Evolutionary conservation across 1,284 basidiomycete genomes (phyloP), one percentile per base, ranked within the genome.

Genomic region (Papiliotrema fonsecae): DNA sequence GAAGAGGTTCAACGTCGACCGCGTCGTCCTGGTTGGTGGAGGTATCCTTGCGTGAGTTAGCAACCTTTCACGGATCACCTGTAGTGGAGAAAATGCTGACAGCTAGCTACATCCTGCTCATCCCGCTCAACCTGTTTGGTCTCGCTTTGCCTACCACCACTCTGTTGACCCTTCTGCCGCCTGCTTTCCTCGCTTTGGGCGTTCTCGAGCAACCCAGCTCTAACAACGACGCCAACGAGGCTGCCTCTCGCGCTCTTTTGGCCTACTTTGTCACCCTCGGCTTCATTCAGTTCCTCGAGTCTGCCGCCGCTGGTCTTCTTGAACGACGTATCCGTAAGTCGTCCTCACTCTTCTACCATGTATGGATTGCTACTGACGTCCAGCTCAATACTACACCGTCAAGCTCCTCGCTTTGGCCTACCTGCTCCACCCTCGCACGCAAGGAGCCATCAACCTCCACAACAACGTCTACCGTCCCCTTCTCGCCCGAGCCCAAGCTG

Each of bases 341-440:
- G 2, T 36, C 34, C 25, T 16, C 25, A 3, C 21, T 24, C 14
- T 46, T 24, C 2, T 6, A 27, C 34, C n/a, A 25, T 16, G 7
- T 22, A 4, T 21, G 13, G 45, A 16, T 13, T 14, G 46, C 51
- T 51, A 31, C 57, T 18, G 22, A 10, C n/a, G n/a, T n/a, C n/a
- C 51, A 71, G 69, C 65, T 26, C 62, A 65, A 57, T 71, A 69
- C 56, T 67, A 62, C 59, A 61, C 62, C 27, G 37, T 63, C 51
- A 71, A 71, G 49, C 60, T 71, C 21, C 34, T 62, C 24, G 52
- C 65, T 56, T 57, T 69, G 42, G 58, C 56, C 22, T 71, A 67
- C 55, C 56, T 71, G 31, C 57, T 62, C 22, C 67, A 71, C 61
- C 64, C 69, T 9, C 49, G 52, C 37, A 63, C 62, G 42, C 55